Evolutionary conservation across 768 basidiomycete species (phyloP).

Genomic region (Chalciporus piperatus): DNA sequence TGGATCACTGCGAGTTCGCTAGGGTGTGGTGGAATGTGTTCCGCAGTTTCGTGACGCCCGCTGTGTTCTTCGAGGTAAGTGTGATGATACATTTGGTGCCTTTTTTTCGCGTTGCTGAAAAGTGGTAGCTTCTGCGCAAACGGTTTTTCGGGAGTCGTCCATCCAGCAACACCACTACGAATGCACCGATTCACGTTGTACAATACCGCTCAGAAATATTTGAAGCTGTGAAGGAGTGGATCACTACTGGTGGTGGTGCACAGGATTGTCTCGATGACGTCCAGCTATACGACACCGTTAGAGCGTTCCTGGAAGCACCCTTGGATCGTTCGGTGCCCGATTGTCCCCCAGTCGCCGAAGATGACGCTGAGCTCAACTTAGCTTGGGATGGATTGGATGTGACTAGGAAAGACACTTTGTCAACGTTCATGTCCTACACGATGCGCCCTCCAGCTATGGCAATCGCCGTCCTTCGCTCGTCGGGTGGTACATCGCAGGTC

Average conservation of each 20-base stretch:
- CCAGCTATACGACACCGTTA: conserved; percentile 57
- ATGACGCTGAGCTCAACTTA: conserved; percentile 44
- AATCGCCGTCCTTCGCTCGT: conserved; percentile 26
- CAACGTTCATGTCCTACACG: conserved; percentile 52
- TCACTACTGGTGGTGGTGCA: conserved; percentile 68
- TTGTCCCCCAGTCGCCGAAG: conserved; percentile 26
- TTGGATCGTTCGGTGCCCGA: conserved; percentile 52
- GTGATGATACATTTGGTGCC: not conserved
- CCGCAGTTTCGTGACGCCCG: conserved; percentile 75
- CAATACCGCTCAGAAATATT: conserved; percentile 60
- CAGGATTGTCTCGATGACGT: conserved; percentile 75
- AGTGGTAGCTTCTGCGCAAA: conserved; percentile 65
- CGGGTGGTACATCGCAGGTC: not conserved
- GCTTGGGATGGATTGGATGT: conserved; percentile 46
- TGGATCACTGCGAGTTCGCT: conserved; percentile 73
- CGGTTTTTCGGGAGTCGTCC: conserved; percentile 57
- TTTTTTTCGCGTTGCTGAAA: conserved; percentile 2
- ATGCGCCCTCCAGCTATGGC: conserved; percentile 50
- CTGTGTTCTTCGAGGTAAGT: conserved; percentile 81
- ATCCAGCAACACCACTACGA: conserved; percentile 38
- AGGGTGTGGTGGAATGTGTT: conserved; percentile 83
- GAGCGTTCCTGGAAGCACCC: conserved; percentile 55
- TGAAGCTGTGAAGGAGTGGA: conserved; percentile 68
- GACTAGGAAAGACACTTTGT: conserved; percentile 39
- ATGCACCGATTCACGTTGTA: conserved; percentile 45